phyloP scores from a whole-genome alignment of 176 grass and related monocot genomes.

The Carex parvula region DNA sequence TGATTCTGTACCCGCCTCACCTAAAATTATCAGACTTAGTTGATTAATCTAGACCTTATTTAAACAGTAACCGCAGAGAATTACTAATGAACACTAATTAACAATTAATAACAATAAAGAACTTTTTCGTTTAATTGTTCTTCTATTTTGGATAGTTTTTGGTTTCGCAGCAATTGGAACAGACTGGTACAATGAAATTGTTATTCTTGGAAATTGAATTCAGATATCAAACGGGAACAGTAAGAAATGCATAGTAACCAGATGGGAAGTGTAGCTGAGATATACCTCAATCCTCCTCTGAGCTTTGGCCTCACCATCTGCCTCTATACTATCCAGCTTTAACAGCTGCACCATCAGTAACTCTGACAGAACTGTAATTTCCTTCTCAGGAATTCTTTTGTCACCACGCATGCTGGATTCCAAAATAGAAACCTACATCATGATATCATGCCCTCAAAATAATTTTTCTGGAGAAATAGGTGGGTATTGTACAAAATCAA shows the following conservation, averaged over 20 bases:
- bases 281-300: conserved; percentile 84
- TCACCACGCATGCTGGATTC: conserved; percentile 53
- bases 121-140: background rate
- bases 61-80: background rate
- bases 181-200: background rate
- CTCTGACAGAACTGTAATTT: conserved; percentile 77
- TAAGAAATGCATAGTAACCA: background rate
- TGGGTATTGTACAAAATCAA: background rate
- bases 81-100: background rate
- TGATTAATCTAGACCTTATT: background rate
- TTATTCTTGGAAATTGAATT: background rate
- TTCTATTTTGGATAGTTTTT: background rate
- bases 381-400: conserved; percentile 63
- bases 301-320: conserved; percentile 77
- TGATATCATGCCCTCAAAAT: background rate
- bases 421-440: conserved; percentile 60
- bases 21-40: conserved; percentile 3
- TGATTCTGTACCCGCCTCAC: conserved; percentile 21
- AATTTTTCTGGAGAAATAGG: background rate
- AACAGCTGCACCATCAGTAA: conserved; percentile 86
- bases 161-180: background rate
- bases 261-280: background rate
- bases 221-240: background rate
- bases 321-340: conserved; percentile 83
- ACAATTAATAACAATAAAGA: background rate